Percentiles rank a stretch among this genome's conserved stretches.
Conservation (phyloP, 2,329 filamentous ascomycete species). For the Colletotrichum trifolii region DNA sequence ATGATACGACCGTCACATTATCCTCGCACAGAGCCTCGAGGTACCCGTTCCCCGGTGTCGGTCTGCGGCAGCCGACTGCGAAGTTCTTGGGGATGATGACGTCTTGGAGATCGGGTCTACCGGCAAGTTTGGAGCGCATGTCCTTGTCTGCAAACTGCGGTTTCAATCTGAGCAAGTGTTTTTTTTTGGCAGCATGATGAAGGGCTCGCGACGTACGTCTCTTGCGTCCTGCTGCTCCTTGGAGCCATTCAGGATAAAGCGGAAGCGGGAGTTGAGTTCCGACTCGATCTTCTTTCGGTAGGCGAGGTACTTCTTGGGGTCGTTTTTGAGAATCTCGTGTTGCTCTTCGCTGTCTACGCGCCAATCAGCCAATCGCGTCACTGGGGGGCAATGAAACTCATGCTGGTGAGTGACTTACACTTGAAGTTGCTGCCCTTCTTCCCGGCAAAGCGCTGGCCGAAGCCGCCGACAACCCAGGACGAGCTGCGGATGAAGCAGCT, state of each 20-base stretch:
- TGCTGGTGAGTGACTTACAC: conserved; percentile 43
- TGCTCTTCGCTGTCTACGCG: conserved; percentile 51
- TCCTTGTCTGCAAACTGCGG: conserved; percentile 38
- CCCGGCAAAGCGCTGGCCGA: conserved; percentile 58
- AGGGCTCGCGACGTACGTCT: conserved; percentile 6
- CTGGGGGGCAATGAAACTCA: background rate
- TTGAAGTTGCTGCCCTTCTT: conserved; percentile 58
- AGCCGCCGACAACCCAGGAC: conserved; percentile 60
- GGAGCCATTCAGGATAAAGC: conserved; percentile 62
- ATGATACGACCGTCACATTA: conserved; percentile 41
- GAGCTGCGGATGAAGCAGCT: conserved; percentile 49
- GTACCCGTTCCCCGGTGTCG: conserved; percentile 44
- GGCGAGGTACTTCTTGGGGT: conserved; percentile 63
- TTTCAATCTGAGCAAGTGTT: background rate
- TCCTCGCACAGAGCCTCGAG: conserved; percentile 43
- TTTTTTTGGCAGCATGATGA: background rate
- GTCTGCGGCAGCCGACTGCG: conserved; percentile 36
- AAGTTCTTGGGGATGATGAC: conserved; percentile 53
- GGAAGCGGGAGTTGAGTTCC: conserved; percentile 63
- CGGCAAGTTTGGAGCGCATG: conserved; percentile 54
- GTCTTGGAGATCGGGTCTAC: conserved; percentile 54
- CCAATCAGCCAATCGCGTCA: background rate
- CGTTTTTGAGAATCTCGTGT: conserved; percentile 57
- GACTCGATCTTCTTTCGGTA: conserved; percentile 61
- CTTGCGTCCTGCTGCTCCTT: conserved; percentile 53